Base-by-base conservation (phyloP, 805 yeast genomes). In the Saturnispora diversa region DNA sequence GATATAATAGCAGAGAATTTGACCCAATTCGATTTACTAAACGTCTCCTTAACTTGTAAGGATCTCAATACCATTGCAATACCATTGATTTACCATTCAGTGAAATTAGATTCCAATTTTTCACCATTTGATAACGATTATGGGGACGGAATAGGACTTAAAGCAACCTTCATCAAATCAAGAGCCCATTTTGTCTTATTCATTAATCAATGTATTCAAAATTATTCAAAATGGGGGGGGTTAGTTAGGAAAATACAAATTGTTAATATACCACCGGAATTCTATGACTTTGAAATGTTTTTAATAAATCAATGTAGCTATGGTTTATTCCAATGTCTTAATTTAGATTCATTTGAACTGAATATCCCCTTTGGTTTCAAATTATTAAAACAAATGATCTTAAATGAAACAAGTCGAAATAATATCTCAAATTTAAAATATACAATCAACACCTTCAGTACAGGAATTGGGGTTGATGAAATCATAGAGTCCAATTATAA, bases 71-170 rank as follows among this genome's bases (percentile, higher is more conserved):
- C 10, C 4, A 17, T 50, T 5, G 31, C 50, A 6, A 40, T 29
- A 11, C 40, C 36, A 3, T 42, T 31, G 6, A 35, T 58, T 21
- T 55, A 54, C 30, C 20, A 37, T 11, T 47, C 50, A 1, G 44
- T 58, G 24, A 52, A 54, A 6, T 38, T 56, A 6, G 55, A 57
- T 34, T 35, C 47, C 11, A 44, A 47, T 15, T 58, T 44, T 43
- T 44, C 47, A 6, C 52, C 46, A 29, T 57, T 58, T 42, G 60
- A 55, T 29, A 43, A 40, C 21, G 62, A 56, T 31, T 51, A 43
- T 31, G 52, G 13, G 49, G 36, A 30, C 21, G 47, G 5, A 52
- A 51, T 15, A 38, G 11, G 10, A 4, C 29, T 4, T 1, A 23
- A 11, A 4, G 35, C 33, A 33, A 49, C 37, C 19, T 52, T 6